Evolutionary conservation across 805 yeast species (phyloP).

Genomic region (Zygosaccharomyces siamensis): DNA sequence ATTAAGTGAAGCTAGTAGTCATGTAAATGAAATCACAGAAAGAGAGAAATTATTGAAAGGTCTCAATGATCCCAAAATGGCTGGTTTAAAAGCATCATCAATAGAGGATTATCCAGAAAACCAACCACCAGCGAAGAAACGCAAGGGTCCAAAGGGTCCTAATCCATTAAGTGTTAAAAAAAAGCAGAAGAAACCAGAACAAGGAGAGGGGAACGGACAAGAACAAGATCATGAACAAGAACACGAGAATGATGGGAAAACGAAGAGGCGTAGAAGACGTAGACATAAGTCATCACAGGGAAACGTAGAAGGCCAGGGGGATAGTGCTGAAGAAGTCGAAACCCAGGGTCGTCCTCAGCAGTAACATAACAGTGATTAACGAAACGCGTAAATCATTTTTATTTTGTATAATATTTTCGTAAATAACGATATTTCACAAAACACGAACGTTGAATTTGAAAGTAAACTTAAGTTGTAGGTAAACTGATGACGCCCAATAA

Average conservation of each 20-base stretch:
- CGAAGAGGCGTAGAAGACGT: constrained; percentile 25
- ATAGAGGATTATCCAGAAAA: constrained; percentile 10
- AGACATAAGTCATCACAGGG: constrained; percentile 12
- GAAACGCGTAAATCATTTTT: not conserved
- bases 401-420: constrained; percentile 4
- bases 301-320: not conserved
- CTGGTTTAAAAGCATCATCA: constrained; percentile 39
- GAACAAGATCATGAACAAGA: not conserved
- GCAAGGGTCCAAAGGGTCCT: constrained; percentile 71
- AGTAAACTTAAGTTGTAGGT: not conserved
- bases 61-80: constrained; percentile 57
- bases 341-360: not conserved
- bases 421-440: constrained; percentile 5
- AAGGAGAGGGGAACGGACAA: constrained; percentile 1
- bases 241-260: constrained; percentile 5
- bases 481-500: not conserved
- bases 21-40: constrained; percentile 50
- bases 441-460: constrained; percentile 1
- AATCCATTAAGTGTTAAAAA: constrained; percentile 88
- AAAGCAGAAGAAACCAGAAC: constrained; percentile 40
- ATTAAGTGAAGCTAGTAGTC: constrained; percentile 62
- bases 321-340: not conserved
- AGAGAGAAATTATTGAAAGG: constrained; percentile 68
- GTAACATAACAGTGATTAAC: not conserved
- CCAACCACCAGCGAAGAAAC: constrained; percentile 38